Base-by-base conservation (phyloP, 371 early-diverging fungal species). In the Mortierella polycephala region DNA sequence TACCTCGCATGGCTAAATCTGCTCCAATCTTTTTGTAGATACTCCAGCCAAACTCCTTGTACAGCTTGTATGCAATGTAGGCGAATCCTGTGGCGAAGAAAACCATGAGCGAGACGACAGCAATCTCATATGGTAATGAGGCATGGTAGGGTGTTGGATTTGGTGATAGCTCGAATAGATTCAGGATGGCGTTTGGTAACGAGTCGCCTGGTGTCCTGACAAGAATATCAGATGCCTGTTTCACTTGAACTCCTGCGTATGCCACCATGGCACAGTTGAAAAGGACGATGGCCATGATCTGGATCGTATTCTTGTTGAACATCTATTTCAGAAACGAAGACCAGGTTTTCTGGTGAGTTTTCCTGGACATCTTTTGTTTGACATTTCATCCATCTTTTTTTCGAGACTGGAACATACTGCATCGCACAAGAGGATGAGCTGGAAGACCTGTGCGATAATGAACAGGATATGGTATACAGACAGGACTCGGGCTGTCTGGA, bases 21-120 rank as follows among this genome's bases (percentile, higher is more conserved):
- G 97, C 97, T 7, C 98, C 98, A 74, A 98, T 96, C 81, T 94
- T 91, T 82, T 98, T 98, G 84, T 96, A 98, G 30, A 97, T 93
- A 70, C 89, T 91, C 97, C 97, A 98, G 49, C 97, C 96, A 83
- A 95, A 98, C 75, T 96, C 93, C 65, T 90, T 89, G 82, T 96
- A 96, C 41, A 96, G 83, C 56, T 82, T 82, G 60, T 83, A 83
- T 9, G 85, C 81, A n/a, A 82, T 62, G 67, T 63, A 70, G n/a
- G 79, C 73, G 60, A 85, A 82, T 23, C 58, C 72, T 1, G 59
- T 42, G 0, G 85, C 67, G 54, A 83, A 79, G 12, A 82, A 10
- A 16, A 70, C 47, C 73, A 85, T 73, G 10, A 85, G 30, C 9
- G 57, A 37, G 21, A 85, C 18, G 7, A 83, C 81, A 5, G 75